A percentile compares a stretch with the other conserved stretches of the same genome.
Evolutionary conservation across 1,284 basidiomycete genomes (phyloP).

Genomic region (Trichosporon coremiiforme): DNA sequence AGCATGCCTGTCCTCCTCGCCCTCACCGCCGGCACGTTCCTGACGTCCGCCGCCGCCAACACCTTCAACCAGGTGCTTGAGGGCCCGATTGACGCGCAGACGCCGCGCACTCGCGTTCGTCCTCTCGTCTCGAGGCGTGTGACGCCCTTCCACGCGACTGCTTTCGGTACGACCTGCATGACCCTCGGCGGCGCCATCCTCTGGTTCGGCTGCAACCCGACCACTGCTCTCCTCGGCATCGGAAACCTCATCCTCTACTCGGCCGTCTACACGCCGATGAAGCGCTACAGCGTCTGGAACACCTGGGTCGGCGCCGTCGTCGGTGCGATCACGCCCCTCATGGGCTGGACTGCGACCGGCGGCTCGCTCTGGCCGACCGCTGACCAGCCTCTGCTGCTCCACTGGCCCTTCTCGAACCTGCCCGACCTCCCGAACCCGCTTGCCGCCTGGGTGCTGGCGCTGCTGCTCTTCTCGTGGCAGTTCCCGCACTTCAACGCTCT

Average conservation of each 20-base stretch:
- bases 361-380: slow-evolving; percentile 71
- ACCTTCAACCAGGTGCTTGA: slow-evolving; percentile 94
- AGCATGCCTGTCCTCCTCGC: slow-evolving; percentile 80
- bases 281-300: slow-evolving; percentile 83
- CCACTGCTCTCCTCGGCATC: slow-evolving; percentile 79
- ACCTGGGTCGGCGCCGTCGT: slow-evolving; percentile 96
- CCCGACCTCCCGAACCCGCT: slow-evolving; percentile 64
- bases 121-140: slow-evolving; percentile 86
- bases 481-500: slow-evolving; percentile 98
- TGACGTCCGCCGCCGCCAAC: slow-evolving; percentile 93
- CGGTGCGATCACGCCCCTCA: slow-evolving; percentile 88
- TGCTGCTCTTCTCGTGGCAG: slow-evolving; percentile 93
- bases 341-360: slow-evolving; percentile 97
- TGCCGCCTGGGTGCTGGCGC: slow-evolving; percentile 72
- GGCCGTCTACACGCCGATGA: slow-evolving; percentile 89
- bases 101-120: slow-evolving; percentile 83
- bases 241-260: slow-evolving; percentile 89
- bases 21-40: slow-evolving; percentile 82
- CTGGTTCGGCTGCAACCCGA: slow-evolving; percentile 82
- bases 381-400: slow-evolving; percentile 60
- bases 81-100: slow-evolving; percentile 94
- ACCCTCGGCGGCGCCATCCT: slow-evolving; percentile 75
- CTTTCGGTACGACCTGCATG: slow-evolving; percentile 76
- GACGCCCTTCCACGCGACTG: slow-evolving; percentile 78
- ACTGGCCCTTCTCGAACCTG: slow-evolving; percentile 35